phyloP scores from a whole-genome alignment of 805 yeast species.

The Candida dajiaensis region DNA sequence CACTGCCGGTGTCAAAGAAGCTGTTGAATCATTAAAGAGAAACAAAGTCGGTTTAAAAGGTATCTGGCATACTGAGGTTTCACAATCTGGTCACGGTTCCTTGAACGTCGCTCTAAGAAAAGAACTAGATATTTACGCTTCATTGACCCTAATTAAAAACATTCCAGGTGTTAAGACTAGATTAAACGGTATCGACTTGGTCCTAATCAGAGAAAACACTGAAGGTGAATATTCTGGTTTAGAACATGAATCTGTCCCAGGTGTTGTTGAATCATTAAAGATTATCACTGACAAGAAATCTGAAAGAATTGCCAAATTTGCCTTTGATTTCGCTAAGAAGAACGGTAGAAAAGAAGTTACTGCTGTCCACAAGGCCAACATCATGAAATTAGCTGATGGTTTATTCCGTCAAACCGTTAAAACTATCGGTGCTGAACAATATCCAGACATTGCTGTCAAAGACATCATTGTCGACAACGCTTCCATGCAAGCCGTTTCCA shows the following conservation, averaged over 20 bases:
- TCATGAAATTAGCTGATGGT: conserved; percentile 98
- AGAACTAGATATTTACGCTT: conserved; percentile 92
- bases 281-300: conserved; percentile 91
- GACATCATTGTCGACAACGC: conserved; percentile 98
- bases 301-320: conserved; percentile 96
- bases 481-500: conserved; percentile 98
- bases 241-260: conserved; percentile 96
- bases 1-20: conserved; percentile 66
- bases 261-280: conserved; percentile 95
- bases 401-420: conserved; percentile 91
- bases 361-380: conserved; percentile 98
- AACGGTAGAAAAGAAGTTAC: conserved; percentile 90
- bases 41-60: conserved; percentile 97
- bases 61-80: conserved; percentile 85
- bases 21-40: conserved; percentile 87
- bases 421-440: conserved; percentile 77
- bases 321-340: conserved; percentile 90
- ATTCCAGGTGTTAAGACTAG: conserved; percentile 92
- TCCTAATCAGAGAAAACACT: conserved; percentile 95
- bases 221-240: conserved; percentile 99
- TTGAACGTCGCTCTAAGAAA: conserved; percentile 95
- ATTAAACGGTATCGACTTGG: conserved; percentile 84
- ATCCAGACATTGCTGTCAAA: conserved; percentile 75
- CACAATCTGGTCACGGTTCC: conserved; percentile 73
- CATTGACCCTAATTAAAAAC: conserved; percentile 88